A percentile compares a stretch with the other conserved stretches of the same genome.
Conservation (phyloP, 352 stramenopile species). For the Phytophthora palmivora region DNA sequence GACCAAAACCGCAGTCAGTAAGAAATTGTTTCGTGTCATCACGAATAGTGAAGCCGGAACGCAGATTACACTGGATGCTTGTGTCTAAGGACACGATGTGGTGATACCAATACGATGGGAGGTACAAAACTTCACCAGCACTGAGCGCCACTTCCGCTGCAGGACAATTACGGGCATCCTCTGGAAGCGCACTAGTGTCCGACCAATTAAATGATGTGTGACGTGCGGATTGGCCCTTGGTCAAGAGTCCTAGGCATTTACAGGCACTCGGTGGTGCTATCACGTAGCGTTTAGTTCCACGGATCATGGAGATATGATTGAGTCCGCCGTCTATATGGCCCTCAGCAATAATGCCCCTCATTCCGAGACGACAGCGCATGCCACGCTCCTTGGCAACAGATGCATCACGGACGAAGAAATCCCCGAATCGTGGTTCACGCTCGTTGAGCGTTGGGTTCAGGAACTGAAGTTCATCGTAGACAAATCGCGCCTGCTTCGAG, state of each 20-base stretch:
- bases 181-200: slow-evolving; percentile 46
- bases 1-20: slow-evolving; percentile 44
- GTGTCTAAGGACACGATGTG: slow-evolving; percentile 95
- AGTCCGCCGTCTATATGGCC: slow-evolving; percentile 93
- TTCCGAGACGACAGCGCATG: slow-evolving; percentile 91
- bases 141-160: slow-evolving; percentile 92
- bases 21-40: slow-evolving; percentile 48
- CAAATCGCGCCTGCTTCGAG: slow-evolving; percentile 47
- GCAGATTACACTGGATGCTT: slow-evolving; percentile 95
- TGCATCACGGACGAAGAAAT: slow-evolving; percentile 62
- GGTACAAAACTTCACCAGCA: slow-evolving; percentile 94
- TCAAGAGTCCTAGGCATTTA: slow-evolving; percentile 78
- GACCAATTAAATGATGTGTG: slow-evolving; percentile 95
- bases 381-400: slow-evolving; percentile 37
- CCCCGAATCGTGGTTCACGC: slow-evolving; percentile 42
- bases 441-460: slow-evolving; percentile 91
- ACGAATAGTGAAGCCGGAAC: slow-evolving; percentile 58
- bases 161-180: slow-evolving; percentile 54
- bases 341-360: slow-evolving; percentile 93
- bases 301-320: slow-evolving; percentile 94
- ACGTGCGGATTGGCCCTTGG: slow-evolving; percentile 77
- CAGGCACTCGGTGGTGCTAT: slow-evolving; percentile 91
- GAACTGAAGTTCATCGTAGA: slow-evolving; percentile 91
- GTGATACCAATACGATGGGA: slow-evolving; percentile 96
- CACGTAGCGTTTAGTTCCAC: slow-evolving; percentile 93